Evolutionary conservation across 495 filamentous ascomycete genomes (phyloP), one percentile per base, ranked within the genome.

Genomic region (Neurospora tetrasperma): DNA sequence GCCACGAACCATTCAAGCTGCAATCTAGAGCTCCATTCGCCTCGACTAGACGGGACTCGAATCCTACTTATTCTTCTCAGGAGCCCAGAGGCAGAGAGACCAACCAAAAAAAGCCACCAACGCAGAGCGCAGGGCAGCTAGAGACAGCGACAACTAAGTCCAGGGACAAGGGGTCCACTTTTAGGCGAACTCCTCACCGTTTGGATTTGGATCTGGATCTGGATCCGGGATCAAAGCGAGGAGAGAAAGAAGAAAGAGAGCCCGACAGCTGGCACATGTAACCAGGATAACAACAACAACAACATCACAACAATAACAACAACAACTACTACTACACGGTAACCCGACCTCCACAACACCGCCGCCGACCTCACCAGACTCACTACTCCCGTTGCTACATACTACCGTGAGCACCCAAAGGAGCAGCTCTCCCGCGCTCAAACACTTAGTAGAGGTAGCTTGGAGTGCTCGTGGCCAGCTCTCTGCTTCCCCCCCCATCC

Each of bases 151-250:
- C 54, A 66, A 35, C 54, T 2, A 66, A 35, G 54, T 66, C 27
- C 27, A 66, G 54, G 54, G 54, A 66, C 54, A 66, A 66, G 54
- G 54, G 54, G 54, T 66, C 54, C 54, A 66, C 54, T 66, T 66
- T 66, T 66, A 66, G 54, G 54, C 54, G 54, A 66, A 66, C 27
- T 66, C 54, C 54, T 66, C 54, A 66, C 54, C 54, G 54, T 66
- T 66, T 66, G 54, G 54, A 31, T 66, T 66, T 66, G 54, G 54
- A 66, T 66, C 35, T 66, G 27, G 54, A 66, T 66, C 54, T 66
- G 54, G 27, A 12, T 31, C 23, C 54, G 54, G 54, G 54, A 66
- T 66, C 54, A 66, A 66, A 66, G 54, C 35, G 54, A 38, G 54
- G 27, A 66, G 54, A 66, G 27, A 66, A 66, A 62, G 54, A 38